A percentile compares a stretch with the other conserved stretches of the same genome.
Conservation (phyloP, 164 flowering plant species). For the Nelumbo lutea region DNA sequence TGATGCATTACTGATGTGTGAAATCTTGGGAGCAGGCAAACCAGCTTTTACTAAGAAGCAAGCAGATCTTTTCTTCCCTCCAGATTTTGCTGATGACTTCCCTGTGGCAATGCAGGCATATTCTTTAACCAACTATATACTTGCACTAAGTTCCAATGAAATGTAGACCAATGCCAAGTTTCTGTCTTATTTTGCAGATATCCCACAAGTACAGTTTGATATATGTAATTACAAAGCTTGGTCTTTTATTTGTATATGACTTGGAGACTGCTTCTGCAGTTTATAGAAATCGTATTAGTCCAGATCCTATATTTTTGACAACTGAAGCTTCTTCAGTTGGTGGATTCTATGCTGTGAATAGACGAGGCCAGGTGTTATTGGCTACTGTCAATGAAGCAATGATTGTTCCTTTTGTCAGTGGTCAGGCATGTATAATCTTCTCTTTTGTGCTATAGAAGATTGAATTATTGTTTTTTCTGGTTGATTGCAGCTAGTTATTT, state of each 20-base stretch:
- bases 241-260: slow-evolving; percentile 94
- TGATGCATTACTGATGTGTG: background rate
- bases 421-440: slow-evolving; percentile 52
- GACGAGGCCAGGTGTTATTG: slow-evolving; percentile 93
- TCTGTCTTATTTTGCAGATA: slow-evolving; percentile 49
- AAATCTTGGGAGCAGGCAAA: slow-evolving; percentile 53
- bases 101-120: slow-evolving; percentile 99
- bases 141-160: background rate
- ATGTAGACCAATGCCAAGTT: slow-evolving; percentile 9
- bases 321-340: slow-evolving; percentile 93
- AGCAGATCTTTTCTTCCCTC: slow-evolving; percentile 99
- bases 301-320: slow-evolving; percentile 97
- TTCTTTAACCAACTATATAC: background rate
- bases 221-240: slow-evolving; percentile 98
- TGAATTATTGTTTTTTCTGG: background rate
- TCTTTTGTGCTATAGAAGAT: background rate
- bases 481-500: background rate
- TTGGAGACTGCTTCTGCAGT: slow-evolving; percentile 95
- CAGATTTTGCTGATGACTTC: slow-evolving; percentile 98
- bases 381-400: slow-evolving; percentile 95
- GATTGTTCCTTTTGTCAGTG: slow-evolving; percentile 92
- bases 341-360: slow-evolving; percentile 94
- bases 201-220: slow-evolving; percentile 83
- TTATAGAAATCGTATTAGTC: slow-evolving; percentile 94
- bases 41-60: slow-evolving; percentile 91